phyloP scores from a whole-genome alignment of 768 basidiomycete genomes.

The Lanmaoa rubissima region DNA sequence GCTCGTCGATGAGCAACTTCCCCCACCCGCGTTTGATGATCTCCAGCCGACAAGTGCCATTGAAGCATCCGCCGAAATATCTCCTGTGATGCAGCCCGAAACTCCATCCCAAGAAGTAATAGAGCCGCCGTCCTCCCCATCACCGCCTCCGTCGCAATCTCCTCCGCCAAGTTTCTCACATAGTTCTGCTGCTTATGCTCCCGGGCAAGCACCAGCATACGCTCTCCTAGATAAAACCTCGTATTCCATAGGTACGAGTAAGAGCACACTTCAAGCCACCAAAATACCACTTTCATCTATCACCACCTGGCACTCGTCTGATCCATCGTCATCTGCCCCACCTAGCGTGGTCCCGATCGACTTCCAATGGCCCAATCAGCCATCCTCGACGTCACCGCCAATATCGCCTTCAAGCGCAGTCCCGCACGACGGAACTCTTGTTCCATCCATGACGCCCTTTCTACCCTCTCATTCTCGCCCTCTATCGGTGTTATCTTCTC shows the following conservation, averaged over 20 bases:
- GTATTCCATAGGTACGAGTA: background rate
- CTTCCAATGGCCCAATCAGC: background rate
- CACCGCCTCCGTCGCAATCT: background rate
- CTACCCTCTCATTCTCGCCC: background rate
- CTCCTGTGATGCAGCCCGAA: background rate
- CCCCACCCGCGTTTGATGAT: constrained; percentile 27
- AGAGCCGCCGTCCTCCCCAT: background rate
- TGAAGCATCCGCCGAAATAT: background rate
- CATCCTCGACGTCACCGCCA: background rate
- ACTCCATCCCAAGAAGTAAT: background rate
- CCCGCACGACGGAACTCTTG: background rate
- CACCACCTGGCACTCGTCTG: background rate
- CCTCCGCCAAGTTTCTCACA: background rate
- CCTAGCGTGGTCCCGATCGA: background rate
- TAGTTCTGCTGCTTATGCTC: background rate
- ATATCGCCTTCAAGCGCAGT: background rate
- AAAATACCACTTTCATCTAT: background rate
- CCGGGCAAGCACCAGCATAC: background rate
- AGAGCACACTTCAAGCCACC: background rate
- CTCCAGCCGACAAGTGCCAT: background rate
- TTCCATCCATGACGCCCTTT: background rate
- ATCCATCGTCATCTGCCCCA: background rate
- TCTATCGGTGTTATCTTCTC: background rate
- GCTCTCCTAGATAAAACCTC: background rate
- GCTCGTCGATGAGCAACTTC: constrained; percentile 23